Conservation (phyloP, 768 basidiomycete genomes). For the Lactarius trivialis region DNA sequence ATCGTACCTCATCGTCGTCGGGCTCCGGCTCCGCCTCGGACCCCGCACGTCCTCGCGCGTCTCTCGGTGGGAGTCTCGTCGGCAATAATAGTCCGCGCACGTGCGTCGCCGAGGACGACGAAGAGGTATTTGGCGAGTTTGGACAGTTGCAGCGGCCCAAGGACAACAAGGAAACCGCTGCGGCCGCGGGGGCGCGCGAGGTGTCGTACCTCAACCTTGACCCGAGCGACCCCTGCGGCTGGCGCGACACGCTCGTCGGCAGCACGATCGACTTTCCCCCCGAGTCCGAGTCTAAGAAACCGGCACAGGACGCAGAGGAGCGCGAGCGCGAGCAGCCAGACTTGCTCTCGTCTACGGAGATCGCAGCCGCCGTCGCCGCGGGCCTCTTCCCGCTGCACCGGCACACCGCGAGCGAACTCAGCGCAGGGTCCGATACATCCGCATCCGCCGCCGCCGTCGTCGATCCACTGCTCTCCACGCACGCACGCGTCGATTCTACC, state of each 20-base stretch:
- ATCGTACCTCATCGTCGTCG: conserved; percentile 27
- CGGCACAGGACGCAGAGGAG: neutral
- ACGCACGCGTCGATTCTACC: conserved; percentile 27
- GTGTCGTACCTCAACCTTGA: conserved; percentile 19
- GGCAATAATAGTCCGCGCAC: conserved; percentile 31
- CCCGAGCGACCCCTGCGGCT: conserved; percentile 15
- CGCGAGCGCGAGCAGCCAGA: neutral
- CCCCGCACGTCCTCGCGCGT: conserved; percentile 24
- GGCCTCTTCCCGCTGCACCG: conserved; percentile 5
- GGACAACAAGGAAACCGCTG: conserved; percentile 13
- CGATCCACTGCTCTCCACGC: conserved; percentile 30
- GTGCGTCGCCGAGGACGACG: conserved; percentile 23
- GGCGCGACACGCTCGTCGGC: conserved; percentile 20
- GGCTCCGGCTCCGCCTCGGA: conserved; percentile 25
- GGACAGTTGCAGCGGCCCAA: conserved; percentile 14
- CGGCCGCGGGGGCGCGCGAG: too few species aligned
- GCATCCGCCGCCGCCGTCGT: conserved; percentile 17
- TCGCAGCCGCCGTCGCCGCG: neutral
- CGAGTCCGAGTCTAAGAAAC: neutral
- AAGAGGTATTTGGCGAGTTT: conserved; percentile 21
- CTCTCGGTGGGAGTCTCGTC: conserved; percentile 31
- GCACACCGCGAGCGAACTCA: conserved; percentile 9
- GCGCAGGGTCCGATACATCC: conserved; percentile 8
- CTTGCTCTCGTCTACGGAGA: conserved; percentile 1
- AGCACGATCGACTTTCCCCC: conserved; percentile 17